Conservation (phyloP, 2,329 filamentous ascomycete genomes). For the Parafenestella ontariensis region DNA sequence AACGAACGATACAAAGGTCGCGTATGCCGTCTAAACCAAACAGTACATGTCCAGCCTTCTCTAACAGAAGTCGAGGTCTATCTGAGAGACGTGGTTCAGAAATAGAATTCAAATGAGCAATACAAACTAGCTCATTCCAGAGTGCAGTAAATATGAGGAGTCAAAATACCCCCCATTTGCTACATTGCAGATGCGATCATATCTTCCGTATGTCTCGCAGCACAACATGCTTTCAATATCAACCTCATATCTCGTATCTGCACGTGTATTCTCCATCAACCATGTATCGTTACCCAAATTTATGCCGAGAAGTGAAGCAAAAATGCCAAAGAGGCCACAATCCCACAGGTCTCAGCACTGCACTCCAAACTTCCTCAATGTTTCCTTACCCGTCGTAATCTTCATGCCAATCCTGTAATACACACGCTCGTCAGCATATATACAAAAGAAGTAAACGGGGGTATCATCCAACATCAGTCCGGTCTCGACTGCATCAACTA, state of each 20-base stretch:
- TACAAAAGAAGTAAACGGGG: background rate
- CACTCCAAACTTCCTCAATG: conserved; percentile 55
- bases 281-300: background rate
- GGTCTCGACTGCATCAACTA: too few relatives aligned
- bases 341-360: conserved; percentile 16
- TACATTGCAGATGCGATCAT: background rate
- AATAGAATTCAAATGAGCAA: too few relatives aligned
- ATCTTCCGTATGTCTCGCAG: background rate
- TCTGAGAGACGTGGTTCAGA: too few relatives aligned
- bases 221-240: background rate
- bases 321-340: background rate
- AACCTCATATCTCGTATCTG: background rate
- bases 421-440: conserved; percentile 6
- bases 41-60: too few relatives aligned
- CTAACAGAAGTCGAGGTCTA: too few relatives aligned
- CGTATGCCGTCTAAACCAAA: too few relatives aligned
- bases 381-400: conserved; percentile 72
- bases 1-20: too few relatives aligned
- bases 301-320: background rate
- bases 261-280: background rate
- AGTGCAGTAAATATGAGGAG: too few relatives aligned
- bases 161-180: too few relatives aligned
- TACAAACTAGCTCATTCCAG: too few relatives aligned
- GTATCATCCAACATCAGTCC: too few relatives aligned
- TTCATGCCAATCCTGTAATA: conserved; percentile 68